Evolutionary conservation across 495 filamentous ascomycete genomes (phyloP).

Genomic region (Pseudotulostoma volvatum): DNA sequence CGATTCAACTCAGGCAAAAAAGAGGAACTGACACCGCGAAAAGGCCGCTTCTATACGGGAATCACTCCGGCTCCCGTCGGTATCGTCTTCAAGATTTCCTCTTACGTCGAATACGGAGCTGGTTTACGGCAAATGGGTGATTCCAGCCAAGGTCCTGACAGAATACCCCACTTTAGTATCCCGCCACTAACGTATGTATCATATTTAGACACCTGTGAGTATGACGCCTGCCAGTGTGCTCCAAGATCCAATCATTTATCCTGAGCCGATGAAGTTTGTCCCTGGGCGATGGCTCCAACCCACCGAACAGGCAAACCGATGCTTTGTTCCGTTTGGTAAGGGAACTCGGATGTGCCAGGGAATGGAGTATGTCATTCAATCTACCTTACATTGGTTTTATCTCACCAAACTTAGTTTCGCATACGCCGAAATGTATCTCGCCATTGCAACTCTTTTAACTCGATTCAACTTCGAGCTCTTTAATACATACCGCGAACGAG

Average conservation of each 20-base stretch:
- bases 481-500: slow-evolving; percentile 10
- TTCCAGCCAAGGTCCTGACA: slow-evolving; percentile 1
- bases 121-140: slow-evolving; percentile 1
- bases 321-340: slow-evolving; percentile 25
- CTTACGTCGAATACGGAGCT: background rate
- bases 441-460: slow-evolving; percentile 18
- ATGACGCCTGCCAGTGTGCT: slow-evolving; percentile 30
- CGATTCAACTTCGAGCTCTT: slow-evolving; percentile 24
- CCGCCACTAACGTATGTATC: background rate
- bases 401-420: slow-evolving; percentile 19
- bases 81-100: slow-evolving; percentile 1
- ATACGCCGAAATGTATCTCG: slow-evolving; percentile 27
- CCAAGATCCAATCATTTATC: slow-evolving; percentile 30
- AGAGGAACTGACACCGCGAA: background rate
- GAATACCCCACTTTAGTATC: too few species aligned
- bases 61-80: background rate
- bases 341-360: slow-evolving; percentile 28
- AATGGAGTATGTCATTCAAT: slow-evolving; percentile 16
- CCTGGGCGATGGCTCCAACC: slow-evolving; percentile 34
- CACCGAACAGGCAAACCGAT: slow-evolving; percentile 18
- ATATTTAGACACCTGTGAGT: slow-evolving; percentile 23
- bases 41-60: slow-evolving; percentile 1
- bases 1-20: background rate
- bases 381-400: slow-evolving; percentile 6
- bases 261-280: slow-evolving; percentile 27